A percentile compares a stretch with the other conserved stretches of the same genome.
Evolutionary conservation across 2,329 filamentous ascomycete genomes (phyloP).

Genomic region (Alternaria arbusti): DNA sequence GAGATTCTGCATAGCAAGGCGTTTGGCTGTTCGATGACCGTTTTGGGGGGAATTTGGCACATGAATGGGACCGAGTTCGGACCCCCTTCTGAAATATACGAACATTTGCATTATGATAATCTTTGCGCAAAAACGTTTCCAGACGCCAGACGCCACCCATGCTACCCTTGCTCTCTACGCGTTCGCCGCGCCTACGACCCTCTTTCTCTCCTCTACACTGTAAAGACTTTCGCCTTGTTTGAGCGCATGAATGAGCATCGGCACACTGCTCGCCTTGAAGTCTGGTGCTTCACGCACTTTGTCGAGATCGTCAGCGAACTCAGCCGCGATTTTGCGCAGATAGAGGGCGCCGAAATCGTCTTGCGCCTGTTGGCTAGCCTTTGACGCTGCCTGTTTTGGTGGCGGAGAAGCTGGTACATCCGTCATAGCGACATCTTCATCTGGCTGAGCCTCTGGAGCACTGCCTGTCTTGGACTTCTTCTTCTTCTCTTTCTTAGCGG

Average conservation of each 20-base stretch:
- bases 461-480: conserved; percentile 2
- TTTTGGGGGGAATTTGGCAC: neutral
- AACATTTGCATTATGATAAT: neutral
- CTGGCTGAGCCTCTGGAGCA: conserved; percentile 5
- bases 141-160: conserved; percentile 24
- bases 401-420: conserved; percentile 18
- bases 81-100: neutral
- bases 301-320: conserved; percentile 77
- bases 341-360: conserved; percentile 68
- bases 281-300: conserved; percentile 72
- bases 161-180: conserved; percentile 1
- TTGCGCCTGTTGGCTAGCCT: conserved; percentile 4
- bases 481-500: conserved; percentile 22
- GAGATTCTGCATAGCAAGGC: conserved; percentile 1
- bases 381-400: conserved; percentile 4
- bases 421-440: conserved; percentile 26
- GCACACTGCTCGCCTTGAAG: conserved; percentile 68
- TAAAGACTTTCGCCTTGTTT: conserved; percentile 72
- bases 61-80: neutral
- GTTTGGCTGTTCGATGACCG: neutral
- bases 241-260: conserved; percentile 70
- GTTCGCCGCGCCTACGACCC: conserved; percentile 40
- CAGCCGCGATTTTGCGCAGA: conserved; percentile 70
- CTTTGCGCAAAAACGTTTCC: neutral
- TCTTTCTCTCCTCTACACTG: conserved; percentile 58